Conservation (phyloP, 1,284 basidiomycete species). For the Peniophora sp. region DNA sequence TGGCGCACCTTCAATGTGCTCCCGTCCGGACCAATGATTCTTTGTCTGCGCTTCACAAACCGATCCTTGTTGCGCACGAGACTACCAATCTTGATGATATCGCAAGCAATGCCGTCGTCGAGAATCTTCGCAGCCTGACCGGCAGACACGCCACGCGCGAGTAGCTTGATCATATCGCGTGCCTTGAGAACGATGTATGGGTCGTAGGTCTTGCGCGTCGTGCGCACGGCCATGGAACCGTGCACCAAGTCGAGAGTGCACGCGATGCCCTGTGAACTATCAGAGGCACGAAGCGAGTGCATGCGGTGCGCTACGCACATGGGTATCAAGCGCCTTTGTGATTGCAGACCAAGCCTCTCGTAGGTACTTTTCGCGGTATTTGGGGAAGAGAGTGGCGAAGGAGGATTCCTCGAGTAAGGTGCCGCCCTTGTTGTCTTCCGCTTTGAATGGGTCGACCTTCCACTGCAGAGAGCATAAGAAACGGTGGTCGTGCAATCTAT, state of each 20-base stretch:
- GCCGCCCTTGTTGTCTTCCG: constrained; percentile 70
- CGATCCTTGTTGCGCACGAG: constrained; percentile 94
- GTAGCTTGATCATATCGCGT: constrained; percentile 91
- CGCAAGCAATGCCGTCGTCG: constrained; percentile 87
- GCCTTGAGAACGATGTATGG: constrained; percentile 96
- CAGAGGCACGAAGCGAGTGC: not conserved
- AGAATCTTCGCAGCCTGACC: constrained; percentile 87
- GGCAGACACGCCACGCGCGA: constrained; percentile 85
- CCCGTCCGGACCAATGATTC: constrained; percentile 96
- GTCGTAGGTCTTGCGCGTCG: constrained; percentile 95
- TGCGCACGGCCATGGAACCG: constrained; percentile 95
- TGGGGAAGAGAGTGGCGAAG: constrained; percentile 97
- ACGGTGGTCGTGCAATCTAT: constrained; percentile 8
- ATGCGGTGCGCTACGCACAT: constrained; percentile 39
- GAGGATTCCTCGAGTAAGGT: constrained; percentile 94
- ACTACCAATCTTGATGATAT: constrained; percentile 97
- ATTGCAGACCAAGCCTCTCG: constrained; percentile 93
- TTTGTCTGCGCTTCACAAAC: constrained; percentile 92
- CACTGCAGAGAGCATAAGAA: constrained; percentile 45
- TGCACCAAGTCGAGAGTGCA: constrained; percentile 95
- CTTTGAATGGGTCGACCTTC: constrained; percentile 80
- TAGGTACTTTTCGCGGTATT: constrained; percentile 96
- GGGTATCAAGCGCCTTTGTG: constrained; percentile 78
- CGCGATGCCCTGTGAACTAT: constrained; percentile 53
- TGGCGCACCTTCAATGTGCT: constrained; percentile 84